A percentile compares a stretch with the other conserved stretches of the same genome.
phyloP scores from a whole-genome alignment of 768 basidiomycete genomes.

The Atractiella rhizophila region DNA sequence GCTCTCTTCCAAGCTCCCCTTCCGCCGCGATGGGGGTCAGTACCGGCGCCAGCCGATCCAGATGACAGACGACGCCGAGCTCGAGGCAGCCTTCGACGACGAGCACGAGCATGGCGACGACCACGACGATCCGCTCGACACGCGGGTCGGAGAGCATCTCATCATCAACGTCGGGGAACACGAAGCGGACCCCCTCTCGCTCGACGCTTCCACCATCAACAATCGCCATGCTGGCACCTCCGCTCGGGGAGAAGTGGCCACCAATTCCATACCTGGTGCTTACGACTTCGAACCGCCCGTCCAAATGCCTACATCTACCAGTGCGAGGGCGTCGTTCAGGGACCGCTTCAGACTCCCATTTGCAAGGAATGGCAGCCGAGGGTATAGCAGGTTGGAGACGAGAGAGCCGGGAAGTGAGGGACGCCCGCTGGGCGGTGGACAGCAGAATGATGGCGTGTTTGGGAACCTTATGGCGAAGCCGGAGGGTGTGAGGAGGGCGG shows the following conservation, averaged over 20 bases:
- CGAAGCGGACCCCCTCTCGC: neutral
- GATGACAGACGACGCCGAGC: conserved; percentile 7
- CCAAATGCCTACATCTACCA: neutral
- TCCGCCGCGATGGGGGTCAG: too few relatives aligned
- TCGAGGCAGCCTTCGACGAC: conserved; percentile 6
- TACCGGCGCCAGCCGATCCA: too few relatives aligned
- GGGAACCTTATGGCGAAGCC: conserved; percentile 86
- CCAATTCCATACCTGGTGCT: neutral
- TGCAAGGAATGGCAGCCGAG: neutral
- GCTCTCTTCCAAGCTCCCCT: too few relatives aligned
- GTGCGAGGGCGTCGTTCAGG: neutral
- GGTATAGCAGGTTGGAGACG: neutral
- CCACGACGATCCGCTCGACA: neutral
- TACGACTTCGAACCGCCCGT: conserved; percentile 9
- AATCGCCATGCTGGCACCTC: too few relatives aligned
- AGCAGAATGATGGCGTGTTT: conserved; percentile 80
- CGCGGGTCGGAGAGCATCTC: neutral
- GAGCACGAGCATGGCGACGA: neutral
- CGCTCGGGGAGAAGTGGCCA: too few relatives aligned
- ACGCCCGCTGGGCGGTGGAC: conserved; percentile 34
- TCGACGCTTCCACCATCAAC: neutral
- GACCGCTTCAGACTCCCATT: neutral
- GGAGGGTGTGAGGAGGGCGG: conserved; percentile 24
- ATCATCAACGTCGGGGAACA: neutral
- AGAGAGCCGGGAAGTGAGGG: neutral